Conservation (phyloP, 306 rosid species). For the Pterocarpus macrocarpus region DNA sequence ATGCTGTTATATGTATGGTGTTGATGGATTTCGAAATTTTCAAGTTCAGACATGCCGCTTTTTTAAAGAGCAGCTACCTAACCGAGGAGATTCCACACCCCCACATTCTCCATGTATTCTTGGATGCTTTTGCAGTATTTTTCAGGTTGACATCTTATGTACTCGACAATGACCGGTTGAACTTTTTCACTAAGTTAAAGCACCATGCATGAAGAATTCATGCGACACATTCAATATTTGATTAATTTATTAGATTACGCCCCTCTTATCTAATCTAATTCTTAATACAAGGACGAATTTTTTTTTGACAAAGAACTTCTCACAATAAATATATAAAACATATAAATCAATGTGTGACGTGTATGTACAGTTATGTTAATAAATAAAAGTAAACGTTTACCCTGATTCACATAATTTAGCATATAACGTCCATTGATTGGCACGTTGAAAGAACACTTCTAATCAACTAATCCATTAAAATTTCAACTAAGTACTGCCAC, state of each 20-base stretch:
- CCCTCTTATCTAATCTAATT: not conserved
- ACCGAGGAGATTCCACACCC: conserved; percentile 40
- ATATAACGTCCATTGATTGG: too few species aligned
- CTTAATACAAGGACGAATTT: not conserved
- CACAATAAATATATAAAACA: too few species aligned
- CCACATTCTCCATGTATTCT: conserved; percentile 10
- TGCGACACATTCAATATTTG: not conserved
- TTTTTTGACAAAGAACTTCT: too few species aligned
- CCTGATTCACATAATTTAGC: too few species aligned
- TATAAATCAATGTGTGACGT: too few species aligned
- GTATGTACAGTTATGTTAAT: too few species aligned
- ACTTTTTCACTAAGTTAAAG: conserved; percentile 4
- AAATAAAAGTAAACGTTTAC: too few species aligned
- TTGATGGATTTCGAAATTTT: not conserved
- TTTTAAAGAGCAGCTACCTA: not conserved
- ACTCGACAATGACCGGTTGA: conserved; percentile 45
- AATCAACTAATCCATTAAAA: too few species aligned
- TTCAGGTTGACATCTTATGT: conserved; percentile 49
- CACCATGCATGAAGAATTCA: not conserved
- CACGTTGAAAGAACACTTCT: too few species aligned
- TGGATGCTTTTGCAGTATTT: conserved; percentile 46
- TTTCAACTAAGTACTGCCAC: too few species aligned
- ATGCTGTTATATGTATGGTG: not conserved
- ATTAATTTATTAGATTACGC: not conserved
- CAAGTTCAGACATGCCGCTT: not conserved